Evolutionary conservation across 257 asterid species (phyloP).

Genomic region (Lycium ferocissimum): DNA sequence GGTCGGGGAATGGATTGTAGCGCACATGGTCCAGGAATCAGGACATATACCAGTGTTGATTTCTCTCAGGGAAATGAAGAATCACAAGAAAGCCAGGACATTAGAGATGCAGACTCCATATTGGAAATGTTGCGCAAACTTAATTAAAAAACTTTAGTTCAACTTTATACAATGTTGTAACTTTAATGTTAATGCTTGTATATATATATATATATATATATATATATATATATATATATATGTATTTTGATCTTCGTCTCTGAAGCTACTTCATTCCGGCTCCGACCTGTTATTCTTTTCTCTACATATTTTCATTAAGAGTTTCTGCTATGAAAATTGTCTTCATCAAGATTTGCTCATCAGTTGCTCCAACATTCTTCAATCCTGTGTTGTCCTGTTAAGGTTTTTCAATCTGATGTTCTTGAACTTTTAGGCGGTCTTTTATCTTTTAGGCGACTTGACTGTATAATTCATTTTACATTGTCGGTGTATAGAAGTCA

Average conservation of each 20-base stretch:
- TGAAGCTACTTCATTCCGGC: conserved; percentile 13
- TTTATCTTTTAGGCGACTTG: no score
- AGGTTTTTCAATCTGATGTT: no score
- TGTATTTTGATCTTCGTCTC: background rate
- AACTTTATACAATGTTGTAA: background rate
- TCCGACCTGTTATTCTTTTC: background rate
- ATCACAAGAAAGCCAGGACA: conserved; percentile 70
- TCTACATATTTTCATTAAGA: background rate
- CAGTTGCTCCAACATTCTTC: background rate
- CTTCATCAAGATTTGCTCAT: background rate
- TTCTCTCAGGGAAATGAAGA: conserved; percentile 82
- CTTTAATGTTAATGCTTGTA: background rate
- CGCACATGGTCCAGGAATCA: conserved; percentile 81
- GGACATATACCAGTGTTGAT: conserved; percentile 70
- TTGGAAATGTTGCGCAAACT: conserved; percentile 48
- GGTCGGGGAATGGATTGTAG: conserved; percentile 66
- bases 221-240: background rate
- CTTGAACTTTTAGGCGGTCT: no score
- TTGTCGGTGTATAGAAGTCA: no score
- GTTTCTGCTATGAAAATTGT: conserved; percentile 4
- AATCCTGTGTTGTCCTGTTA: background rate
- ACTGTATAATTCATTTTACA: no score
- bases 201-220: background rate
- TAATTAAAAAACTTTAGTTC: background rate
- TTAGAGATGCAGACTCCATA: conserved; percentile 52